These are phyloP conservation scores for Coniophora puteana DNA, from an alignment of 1,284 basidiomycete species.

Conservation along the genomic window DNA sequence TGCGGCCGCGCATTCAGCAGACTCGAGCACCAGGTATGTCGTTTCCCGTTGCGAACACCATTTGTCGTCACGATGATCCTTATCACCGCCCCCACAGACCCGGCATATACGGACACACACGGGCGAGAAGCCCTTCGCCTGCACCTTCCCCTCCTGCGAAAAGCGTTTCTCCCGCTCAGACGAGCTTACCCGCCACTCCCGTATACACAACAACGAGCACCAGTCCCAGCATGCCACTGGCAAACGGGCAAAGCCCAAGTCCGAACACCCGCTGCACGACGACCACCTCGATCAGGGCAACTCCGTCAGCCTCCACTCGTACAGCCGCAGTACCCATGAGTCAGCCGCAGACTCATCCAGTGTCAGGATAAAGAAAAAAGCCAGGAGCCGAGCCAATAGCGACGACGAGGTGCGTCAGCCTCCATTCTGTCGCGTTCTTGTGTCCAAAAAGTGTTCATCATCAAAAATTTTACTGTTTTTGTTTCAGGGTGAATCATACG, in stretches of 20 bases:
- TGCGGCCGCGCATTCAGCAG: slow-evolving; percentile 90
- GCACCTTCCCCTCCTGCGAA: slow-evolving; percentile 93
- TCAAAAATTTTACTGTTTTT: slow-evolving; percentile 10
- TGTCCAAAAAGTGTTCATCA: slow-evolving; percentile 22
- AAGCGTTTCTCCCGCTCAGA: slow-evolving; percentile 97
- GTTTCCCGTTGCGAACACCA: slow-evolving; percentile 12
- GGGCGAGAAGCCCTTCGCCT: slow-evolving; percentile 95
- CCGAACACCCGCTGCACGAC: slow-evolving; percentile 33
- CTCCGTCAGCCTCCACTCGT: slow-evolving; percentile 25
- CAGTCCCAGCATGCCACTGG: slow-evolving; percentile 26
- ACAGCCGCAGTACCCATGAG: slow-evolving; percentile 16
- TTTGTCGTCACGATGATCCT: slow-evolving; percentile 17
- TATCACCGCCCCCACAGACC: slow-evolving; percentile 54
- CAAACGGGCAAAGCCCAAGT: slow-evolving; percentile 29
- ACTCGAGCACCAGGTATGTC: slow-evolving; percentile 85
- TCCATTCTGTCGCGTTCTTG: slow-evolving; percentile 10
- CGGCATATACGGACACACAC: slow-evolving; percentile 98
- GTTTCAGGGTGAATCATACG: slow-evolving; percentile 58
- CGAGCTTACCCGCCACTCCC: slow-evolving; percentile 93
- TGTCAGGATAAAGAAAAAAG: slow-evolving; percentile 61
- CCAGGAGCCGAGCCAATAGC: slow-evolving; percentile 70
- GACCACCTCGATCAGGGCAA: slow-evolving; percentile 25
- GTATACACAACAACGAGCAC: slow-evolving; percentile 79
- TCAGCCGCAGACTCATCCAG: slow-evolving; percentile 22
- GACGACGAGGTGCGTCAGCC: slow-evolving; percentile 64